These are phyloP conservation scores for Suillus alpinus DNA, from an alignment of 768 basidiomycete species.

Conservation along the genomic window DNA sequence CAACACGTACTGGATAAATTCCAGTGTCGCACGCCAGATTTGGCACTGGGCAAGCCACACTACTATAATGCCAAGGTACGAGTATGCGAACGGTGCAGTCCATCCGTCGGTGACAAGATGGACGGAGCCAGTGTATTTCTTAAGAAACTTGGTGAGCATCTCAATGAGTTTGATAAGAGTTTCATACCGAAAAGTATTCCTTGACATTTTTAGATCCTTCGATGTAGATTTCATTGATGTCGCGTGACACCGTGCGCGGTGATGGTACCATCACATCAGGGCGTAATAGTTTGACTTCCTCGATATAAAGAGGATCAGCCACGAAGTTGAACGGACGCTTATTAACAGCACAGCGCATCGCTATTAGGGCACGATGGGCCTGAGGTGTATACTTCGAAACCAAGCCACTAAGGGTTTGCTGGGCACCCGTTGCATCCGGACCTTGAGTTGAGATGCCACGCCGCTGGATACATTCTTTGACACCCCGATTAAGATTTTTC, in stretches of 20 bases:
- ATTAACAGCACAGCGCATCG: conserved; percentile 20
- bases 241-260: conserved; percentile 21
- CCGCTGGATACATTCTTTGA: too few relatives aligned
- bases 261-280: conserved; percentile 25
- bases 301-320: conserved; percentile 20
- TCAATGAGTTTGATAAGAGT: background rate
- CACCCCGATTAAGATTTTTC: too few relatives aligned
- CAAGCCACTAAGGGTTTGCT: background rate
- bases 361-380: conserved; percentile 24
- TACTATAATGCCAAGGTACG: conserved; percentile 33
- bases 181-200: conserved; percentile 20
- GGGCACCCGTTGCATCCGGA: background rate
- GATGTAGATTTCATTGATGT: conserved; percentile 15
- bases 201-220: conserved; percentile 11
- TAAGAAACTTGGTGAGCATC: background rate
- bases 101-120: conserved; percentile 35
- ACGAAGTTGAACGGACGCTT: conserved; percentile 24
- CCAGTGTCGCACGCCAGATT: conserved; percentile 28
- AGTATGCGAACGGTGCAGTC: conserved; percentile 28
- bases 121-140: conserved; percentile 9
- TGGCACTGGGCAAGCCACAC: conserved; percentile 25
- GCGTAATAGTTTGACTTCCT: conserved; percentile 26
- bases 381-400: background rate
- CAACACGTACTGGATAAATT: conserved; percentile 32
- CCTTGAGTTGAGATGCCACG: background rate